Evolutionary conservation across 208 protist species (phyloP), one percentile per base, ranked within the genome.

Genomic region (Phytomonas sp.): DNA sequence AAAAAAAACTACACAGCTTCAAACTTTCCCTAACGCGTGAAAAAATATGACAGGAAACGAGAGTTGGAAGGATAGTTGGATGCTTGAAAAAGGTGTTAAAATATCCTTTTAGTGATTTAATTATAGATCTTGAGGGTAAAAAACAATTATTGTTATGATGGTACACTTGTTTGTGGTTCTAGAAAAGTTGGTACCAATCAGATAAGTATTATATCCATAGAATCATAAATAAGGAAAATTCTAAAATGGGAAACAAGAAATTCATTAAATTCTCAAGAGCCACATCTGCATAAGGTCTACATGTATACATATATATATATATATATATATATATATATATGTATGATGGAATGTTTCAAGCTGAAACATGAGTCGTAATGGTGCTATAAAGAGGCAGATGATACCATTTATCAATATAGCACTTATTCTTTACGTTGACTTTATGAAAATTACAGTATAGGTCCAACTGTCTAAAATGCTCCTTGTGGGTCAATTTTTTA

Each of bases 231-330:
- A n/a, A 65, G 19, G 26, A 65, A 36, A 65, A 49, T 65, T 60
- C 61, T 65, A 42, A 42, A 42, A 64, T n/a, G 34, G 34, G 34
- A 37, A 37, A 37, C 5, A 6, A 60, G 0, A 65, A 37, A 49
- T 7, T 65, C 6, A 49, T 65, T 65, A 19, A 65, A 65, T 7
- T 65, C 19, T 4, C 36, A 65, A 49, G 61, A 49, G 11, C 36
- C 59, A 65, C 61, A 65, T 61, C 23, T 74, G 14, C 45, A n/a
- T 7, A 67, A 72, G 37, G 42, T 67, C 67, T 75, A 63, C 69
- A 71, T 73, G 42, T 65, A 65, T 73, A 72, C 26, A 49, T 65
- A 56, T 34, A 33, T 62, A 34, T 8, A 33, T 34, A 62, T 33
- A 62, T 8, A 62, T n/a, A n/a, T 64, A 34, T 63, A 63, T 37